Evolutionary conservation across 2,329 filamentous ascomycete genomes (phyloP).

Genomic region (Escovopsis sp.): DNA sequence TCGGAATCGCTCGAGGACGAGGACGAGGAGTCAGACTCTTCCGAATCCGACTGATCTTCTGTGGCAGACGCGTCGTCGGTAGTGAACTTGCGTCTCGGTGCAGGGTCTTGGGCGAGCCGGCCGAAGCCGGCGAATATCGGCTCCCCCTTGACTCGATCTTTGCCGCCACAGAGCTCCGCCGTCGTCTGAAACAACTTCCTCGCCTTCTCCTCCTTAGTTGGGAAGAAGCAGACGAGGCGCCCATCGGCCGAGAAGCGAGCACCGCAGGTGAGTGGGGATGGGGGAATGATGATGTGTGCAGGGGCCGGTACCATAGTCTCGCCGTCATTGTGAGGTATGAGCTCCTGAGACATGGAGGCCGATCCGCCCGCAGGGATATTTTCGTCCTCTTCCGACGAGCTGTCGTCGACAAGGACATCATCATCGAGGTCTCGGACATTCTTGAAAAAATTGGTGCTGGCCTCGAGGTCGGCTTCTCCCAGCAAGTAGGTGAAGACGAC

Average conservation of each 20-base stretch:
- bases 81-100: constrained; percentile 28
- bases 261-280: constrained; percentile 42
- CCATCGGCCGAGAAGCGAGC: constrained; percentile 47
- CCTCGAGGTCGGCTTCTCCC: constrained; percentile 45
- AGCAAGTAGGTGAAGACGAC: constrained; percentile 47
- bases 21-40: constrained; percentile 31
- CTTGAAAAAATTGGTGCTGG: constrained; percentile 45
- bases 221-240: constrained; percentile 51
- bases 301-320: constrained; percentile 36
- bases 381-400: constrained; percentile 68
- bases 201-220: constrained; percentile 48
- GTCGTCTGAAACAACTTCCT: constrained; percentile 32
- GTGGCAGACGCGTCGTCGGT: constrained; percentile 35
- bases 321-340: constrained; percentile 36
- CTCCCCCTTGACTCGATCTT: constrained; percentile 35
- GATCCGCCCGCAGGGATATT: constrained; percentile 36
- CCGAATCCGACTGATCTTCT: constrained; percentile 35
- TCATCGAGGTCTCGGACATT: constrained; percentile 49
- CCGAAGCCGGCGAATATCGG: constrained; percentile 43
- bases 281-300: constrained; percentile 38
- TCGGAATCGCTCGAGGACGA: constrained; percentile 45
- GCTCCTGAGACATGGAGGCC: constrained; percentile 46
- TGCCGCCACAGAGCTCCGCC: constrained; percentile 23
- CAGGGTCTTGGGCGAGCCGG: constrained; percentile 35
- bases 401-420: constrained; percentile 51